Percentiles rank a stretch among this genome's conserved stretches.
phyloP scores from a whole-genome alignment of 2,329 filamentous ascomycete species.

The Aspergillus quadricinctus region DNA sequence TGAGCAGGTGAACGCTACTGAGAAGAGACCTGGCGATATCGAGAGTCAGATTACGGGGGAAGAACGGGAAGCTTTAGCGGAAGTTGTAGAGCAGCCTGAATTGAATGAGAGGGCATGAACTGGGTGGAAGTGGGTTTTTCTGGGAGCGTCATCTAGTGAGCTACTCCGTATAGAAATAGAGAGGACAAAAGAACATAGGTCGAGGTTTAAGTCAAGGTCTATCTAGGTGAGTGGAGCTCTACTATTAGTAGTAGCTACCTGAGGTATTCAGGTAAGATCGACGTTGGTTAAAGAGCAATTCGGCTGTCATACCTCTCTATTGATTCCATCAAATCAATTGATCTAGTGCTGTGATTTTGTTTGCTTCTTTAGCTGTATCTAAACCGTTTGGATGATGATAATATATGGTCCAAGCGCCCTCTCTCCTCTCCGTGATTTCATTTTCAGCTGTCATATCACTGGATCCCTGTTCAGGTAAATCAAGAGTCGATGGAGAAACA shows the following conservation, averaged over 20 bases:
- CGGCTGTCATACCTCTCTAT: background rate
- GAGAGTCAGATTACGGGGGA: conserved; percentile 2
- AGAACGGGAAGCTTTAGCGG: background rate
- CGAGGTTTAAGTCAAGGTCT: background rate
- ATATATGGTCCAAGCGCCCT: background rate
- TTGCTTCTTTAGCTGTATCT: background rate
- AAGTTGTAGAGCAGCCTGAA: background rate
- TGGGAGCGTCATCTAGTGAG: background rate
- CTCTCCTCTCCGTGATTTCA: background rate
- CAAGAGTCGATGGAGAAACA: no score
- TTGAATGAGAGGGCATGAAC: background rate
- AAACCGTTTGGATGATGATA: background rate
- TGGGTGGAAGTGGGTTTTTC: background rate
- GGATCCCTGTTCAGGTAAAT: background rate
- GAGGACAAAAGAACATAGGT: background rate
- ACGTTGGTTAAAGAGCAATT: background rate
- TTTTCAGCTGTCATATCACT: background rate
- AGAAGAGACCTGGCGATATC: background rate
- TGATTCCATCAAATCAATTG: background rate
- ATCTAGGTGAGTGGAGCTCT: no score
- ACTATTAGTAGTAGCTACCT: no score
- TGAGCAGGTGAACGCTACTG: conserved; percentile 5
- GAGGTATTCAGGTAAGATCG: background rate
- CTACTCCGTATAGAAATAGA: background rate
- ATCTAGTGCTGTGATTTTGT: background rate